These are phyloP conservation scores for Sporothrix curviconia DNA, from an alignment of 2,329 filamentous ascomycete genomes.

Conservation along the genomic window DNA sequence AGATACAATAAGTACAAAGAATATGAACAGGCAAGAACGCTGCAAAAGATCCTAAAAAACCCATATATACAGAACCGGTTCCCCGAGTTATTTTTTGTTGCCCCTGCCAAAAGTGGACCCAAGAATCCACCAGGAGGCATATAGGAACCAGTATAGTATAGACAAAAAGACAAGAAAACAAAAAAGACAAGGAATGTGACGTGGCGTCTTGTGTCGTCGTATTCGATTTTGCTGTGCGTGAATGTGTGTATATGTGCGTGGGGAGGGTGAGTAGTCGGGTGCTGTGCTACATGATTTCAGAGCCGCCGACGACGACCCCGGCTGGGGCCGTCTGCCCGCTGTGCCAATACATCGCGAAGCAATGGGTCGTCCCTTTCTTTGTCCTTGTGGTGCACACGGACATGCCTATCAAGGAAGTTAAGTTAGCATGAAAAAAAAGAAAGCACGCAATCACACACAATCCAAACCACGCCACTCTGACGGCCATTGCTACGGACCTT, in stretches of 20 bases:
- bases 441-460: too few species aligned
- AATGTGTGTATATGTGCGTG: too few species aligned
- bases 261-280: too few species aligned
- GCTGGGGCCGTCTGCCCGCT: conserved; percentile 76
- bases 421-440: too few species aligned
- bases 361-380: conserved; percentile 80
- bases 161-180: too few species aligned
- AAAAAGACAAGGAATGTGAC: too few species aligned
- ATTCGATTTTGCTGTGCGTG: neutral
- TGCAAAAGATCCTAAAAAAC: neutral
- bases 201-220: neutral
- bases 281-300: too few species aligned
- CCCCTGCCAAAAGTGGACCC: neutral
- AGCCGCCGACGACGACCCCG: conserved; percentile 58
- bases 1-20: neutral
- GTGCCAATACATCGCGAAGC: conserved; percentile 76
- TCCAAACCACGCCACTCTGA: too few species aligned
- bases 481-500: too few species aligned
- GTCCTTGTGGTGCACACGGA: conserved; percentile 84
- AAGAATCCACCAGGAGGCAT: neutral
- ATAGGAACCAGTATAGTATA: neutral
- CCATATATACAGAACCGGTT: neutral
- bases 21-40: neutral
- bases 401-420: conserved; percentile 58
- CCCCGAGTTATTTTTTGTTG: neutral